Evolutionary conservation across 2,329 filamentous ascomycete species (phyloP), one percentile per base, ranked within the genome.

Genomic region (Achaetomium macrosporum): DNA sequence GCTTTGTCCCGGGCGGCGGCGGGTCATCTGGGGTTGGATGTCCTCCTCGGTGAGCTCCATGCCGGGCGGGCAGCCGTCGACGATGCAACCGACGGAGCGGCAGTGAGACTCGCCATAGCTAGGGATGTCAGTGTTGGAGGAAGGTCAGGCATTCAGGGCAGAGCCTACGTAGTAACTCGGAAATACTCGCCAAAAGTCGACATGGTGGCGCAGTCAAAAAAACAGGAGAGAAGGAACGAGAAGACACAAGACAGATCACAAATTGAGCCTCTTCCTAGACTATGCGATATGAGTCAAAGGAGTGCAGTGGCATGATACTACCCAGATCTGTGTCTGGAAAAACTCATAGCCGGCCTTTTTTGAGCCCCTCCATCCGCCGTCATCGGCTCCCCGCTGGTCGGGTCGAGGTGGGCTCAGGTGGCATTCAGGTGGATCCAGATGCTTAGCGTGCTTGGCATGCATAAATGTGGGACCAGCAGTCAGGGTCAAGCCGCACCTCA

Each of bases 1-100:
- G 62, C 84, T 89, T 72, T 99, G 92, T 42, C 92, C 92, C 5
- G 92, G 92, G 55, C 92, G 82, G 56, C 92, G 82, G 59, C 92
- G 85, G 58, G 87, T 95, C 82, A 97, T 88, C 73, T 96, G 90
- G 45, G 90, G 90, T 73, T 99, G 92, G 67, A 97, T 95, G 66
- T 95, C 89, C 50, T 76, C 77, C 71, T 96, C 91, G 57, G 82
- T 87, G 69, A 97, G 83, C 64, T 84, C 76, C 78, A 97, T 85
- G 64, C 89, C 88, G 13, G 93, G 91, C 35, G 92, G 93, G 66
- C 84, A 88, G 63, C 90, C 90, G 69, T 97, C 92, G 71, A 97
- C 85, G 65, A 97, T 96, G 75, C 89, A 95, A 66, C 90, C 91
- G 65, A 97, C 90, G 31, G 87, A 92, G 65, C 85, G 86, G 76